phyloP scores from a whole-genome alignment of 768 basidiomycete species.

The Dacryopinax spathularia region DNA sequence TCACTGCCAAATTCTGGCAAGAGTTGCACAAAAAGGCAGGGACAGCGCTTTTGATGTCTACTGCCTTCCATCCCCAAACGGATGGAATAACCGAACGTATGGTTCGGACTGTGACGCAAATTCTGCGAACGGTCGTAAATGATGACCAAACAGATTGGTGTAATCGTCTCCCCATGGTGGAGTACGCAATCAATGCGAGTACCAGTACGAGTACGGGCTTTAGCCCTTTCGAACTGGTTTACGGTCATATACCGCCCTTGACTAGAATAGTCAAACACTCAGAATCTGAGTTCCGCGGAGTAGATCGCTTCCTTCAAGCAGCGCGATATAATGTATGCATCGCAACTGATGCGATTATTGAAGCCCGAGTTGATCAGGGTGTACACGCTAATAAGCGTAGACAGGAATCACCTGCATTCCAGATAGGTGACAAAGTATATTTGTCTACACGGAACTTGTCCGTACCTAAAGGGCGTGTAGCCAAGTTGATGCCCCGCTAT shows the following conservation, averaged over 20 bases:
- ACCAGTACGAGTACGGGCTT: constrained; percentile 11
- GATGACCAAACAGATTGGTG: constrained; percentile 16
- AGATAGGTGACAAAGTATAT: no score
- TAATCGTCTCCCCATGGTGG: constrained; percentile 9
- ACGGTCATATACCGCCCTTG: constrained; percentile 17
- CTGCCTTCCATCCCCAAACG: no score
- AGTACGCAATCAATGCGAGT: constrained; percentile 17
- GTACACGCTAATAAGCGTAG: constrained; percentile 6
- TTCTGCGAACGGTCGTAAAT: constrained; percentile 4
- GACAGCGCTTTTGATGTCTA: constrained; percentile 25
- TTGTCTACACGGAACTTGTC: no score
- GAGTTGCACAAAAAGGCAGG: constrained; percentile 23
- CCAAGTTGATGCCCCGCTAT: no score
- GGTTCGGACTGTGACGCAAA: constrained; percentile 9
- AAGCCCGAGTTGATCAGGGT: constrained; percentile 1
- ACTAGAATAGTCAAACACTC: constrained; percentile 5
- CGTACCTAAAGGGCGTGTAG: no score
- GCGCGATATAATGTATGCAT: constrained; percentile 5
- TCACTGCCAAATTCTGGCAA: constrained; percentile 33
- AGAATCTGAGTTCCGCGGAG: constrained; percentile 6
- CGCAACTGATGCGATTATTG: constrained; percentile 8
- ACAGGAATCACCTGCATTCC: no score
- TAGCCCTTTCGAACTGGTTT: constrained; percentile 15
- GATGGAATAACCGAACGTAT: constrained; percentile 29
- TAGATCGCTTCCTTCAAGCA: neutral